Evolutionary conservation across 1,284 basidiomycete genomes (phyloP).

Genomic region (Irpex lacteus): DNA sequence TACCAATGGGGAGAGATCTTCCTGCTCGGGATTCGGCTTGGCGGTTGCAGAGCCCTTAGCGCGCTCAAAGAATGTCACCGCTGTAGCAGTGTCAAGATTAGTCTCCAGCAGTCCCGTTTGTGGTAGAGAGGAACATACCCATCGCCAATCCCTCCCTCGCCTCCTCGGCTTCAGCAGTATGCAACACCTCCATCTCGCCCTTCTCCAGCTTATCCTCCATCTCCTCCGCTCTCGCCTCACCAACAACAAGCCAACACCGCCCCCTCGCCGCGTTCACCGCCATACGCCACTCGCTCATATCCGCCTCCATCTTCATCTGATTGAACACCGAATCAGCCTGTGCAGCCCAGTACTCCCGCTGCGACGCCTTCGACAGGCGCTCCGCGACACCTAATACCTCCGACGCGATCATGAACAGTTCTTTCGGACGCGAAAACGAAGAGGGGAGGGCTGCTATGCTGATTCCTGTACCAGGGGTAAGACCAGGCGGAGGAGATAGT

Average conservation of each 20-base stretch:
- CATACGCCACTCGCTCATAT: conserved; percentile 42
- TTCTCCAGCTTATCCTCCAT: conserved; percentile 47
- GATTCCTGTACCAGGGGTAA: no score
- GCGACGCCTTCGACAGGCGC: conserved; percentile 40
- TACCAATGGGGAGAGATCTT: conserved; percentile 36
- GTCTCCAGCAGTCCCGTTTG: no score
- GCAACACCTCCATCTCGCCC: conserved; percentile 36
- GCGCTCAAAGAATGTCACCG: conserved; percentile 51
- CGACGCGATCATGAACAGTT: conserved; percentile 58
- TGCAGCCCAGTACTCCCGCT: conserved; percentile 52
- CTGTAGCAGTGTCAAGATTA: no score
- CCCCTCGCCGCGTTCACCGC: conserved; percentile 46
- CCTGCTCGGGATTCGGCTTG: conserved; percentile 27
- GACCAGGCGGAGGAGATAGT: background rate
- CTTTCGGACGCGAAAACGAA: conserved; percentile 51
- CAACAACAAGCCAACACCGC: conserved; percentile 52
- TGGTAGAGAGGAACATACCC: conserved; percentile 17
- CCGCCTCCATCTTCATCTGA: conserved; percentile 60
- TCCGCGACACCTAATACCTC: conserved; percentile 61
- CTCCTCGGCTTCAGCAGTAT: conserved; percentile 46
- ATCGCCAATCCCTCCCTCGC: conserved; percentile 46
- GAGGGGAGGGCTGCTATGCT: no score
- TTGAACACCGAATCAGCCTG: conserved; percentile 60
- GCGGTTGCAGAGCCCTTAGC: conserved; percentile 36
- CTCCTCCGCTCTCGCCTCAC: conserved; percentile 49